Evolutionary conservation across 2,329 filamentous ascomycete species (phyloP), one percentile per base, ranked within the genome.

Genomic region (Remersonia thermophila): DNA sequence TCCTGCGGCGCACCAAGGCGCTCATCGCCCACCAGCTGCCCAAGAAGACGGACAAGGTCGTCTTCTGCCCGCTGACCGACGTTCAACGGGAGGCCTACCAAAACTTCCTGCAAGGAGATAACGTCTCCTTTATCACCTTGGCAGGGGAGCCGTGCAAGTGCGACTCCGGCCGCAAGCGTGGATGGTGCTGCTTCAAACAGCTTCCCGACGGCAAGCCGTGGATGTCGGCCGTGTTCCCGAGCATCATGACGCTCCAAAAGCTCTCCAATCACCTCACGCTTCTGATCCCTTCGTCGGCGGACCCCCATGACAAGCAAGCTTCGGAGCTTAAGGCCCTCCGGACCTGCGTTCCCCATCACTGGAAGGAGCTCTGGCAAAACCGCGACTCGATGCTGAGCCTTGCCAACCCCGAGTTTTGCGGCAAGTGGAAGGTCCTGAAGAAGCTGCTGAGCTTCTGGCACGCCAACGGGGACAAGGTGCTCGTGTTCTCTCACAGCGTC

Each of bases 401-500:
- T 34, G 80, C 86, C 1, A 86, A 94, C 48, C 80, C 84, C 0
- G 82, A 93, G 39, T 95, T 87, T 46, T 98, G 91, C 52, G 91
- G 91, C 3, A 98, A 98, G 58, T 98, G 91, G 91, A 86, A 84
- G 52, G 76, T 98, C 1, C 58, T 98, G 20, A 83, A 79, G 55
- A 87, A 84, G 49, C 65, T 98, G 3, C 69, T 98, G 6, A 79
- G 77, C 37, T 89, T 91, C 56, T 98, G 91, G 91, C 75, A 94
- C 53, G 67, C 72, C 11, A 86, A 82, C 51, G 84, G 85, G 11
- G 86, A 95, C 60, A 98, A 96, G 57, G 91, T 95, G 1, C 70
- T 98, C 0, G 80, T 98, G 2, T 98, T 98, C 56, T 93, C 84
- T 0, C 87, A 96, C 51, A 93, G 82, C 41, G 86, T 96, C 4